Evolutionary conservation across 2,329 filamentous ascomycete species (phyloP).

Genomic region (Ophiostoma angusticollis): DNA sequence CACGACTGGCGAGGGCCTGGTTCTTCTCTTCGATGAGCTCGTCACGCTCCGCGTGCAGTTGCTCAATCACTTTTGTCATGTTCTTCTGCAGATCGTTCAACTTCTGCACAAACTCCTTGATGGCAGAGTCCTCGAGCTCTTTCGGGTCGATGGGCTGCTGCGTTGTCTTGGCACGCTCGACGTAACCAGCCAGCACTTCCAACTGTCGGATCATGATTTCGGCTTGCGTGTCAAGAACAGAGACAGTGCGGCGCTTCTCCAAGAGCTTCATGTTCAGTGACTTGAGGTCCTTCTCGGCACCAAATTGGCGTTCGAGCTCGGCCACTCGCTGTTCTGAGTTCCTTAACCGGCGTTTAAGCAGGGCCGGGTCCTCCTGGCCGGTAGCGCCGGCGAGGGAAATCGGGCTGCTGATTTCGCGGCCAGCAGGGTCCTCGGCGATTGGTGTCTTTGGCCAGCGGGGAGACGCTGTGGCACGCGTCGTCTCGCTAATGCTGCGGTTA

Average conservation of each 20-base stretch:
- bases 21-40: slow-evolving; percentile 75
- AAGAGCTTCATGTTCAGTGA: slow-evolving; percentile 76
- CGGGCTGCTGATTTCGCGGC: slow-evolving; percentile 59
- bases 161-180: slow-evolving; percentile 73
- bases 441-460: slow-evolving; percentile 60
- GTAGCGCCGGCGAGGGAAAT: slow-evolving; percentile 46
- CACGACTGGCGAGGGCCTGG: slow-evolving; percentile 70
- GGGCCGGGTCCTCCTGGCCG: slow-evolving; percentile 45
- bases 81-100: slow-evolving; percentile 47
- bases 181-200: slow-evolving; percentile 76
- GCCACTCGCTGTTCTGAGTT: slow-evolving; percentile 74
- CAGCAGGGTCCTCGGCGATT: slow-evolving; percentile 39
- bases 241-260: slow-evolving; percentile 92
- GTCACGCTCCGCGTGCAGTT: slow-evolving; percentile 59
- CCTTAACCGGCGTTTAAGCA: slow-evolving; percentile 63
- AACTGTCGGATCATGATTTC: slow-evolving; percentile 92
- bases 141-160: slow-evolving; percentile 68
- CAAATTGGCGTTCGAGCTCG: slow-evolving; percentile 72
- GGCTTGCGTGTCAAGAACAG: slow-evolving; percentile 82
- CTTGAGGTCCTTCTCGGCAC: slow-evolving; percentile 50
- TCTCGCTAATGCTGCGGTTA: slow-evolving; percentile 52
- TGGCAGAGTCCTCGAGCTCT: slow-evolving; percentile 75
- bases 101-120: slow-evolving; percentile 79
- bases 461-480: slow-evolving; percentile 50
- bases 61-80: slow-evolving; percentile 45